A percentile compares a stretch with the other conserved stretches of the same genome.
Conservation (phyloP, 176 grass and related monocot genomes). For the Juncus inflexus region DNA sequence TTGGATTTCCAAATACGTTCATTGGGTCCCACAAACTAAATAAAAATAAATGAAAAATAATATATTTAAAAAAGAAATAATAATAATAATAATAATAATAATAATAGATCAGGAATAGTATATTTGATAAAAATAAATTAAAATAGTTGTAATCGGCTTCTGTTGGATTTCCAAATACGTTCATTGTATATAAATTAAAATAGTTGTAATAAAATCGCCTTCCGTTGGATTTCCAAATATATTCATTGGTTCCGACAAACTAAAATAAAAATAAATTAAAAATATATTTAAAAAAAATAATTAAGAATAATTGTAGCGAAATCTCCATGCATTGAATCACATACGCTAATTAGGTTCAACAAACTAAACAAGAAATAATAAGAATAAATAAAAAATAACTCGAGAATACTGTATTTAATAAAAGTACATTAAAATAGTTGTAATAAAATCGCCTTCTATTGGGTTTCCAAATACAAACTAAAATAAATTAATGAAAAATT, state of each 20-base stretch:
- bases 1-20: conserved; percentile 69
- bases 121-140: no score
- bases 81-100: neutral
- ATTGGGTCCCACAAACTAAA: conserved; percentile 83
- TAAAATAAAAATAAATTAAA: conserved; percentile 29
- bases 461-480: conserved; percentile 74
- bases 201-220: conserved; percentile 59
- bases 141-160: conserved; percentile 56
- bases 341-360: no score
- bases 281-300: conserved; percentile 1
- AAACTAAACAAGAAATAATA: neutral
- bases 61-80: neutral
- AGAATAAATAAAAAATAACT: no score
- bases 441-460: conserved; percentile 58
- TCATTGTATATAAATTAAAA: no score
- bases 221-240: conserved; percentile 64
- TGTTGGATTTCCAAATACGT: conserved; percentile 65
- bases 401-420: no score
- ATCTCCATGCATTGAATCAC: no score
- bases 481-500: conserved; percentile 15
- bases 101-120: no score
- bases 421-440: conserved; percentile 20
- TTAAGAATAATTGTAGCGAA: neutral
- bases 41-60: conserved; percentile 17
- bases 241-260: conserved; percentile 88